These are phyloP conservation scores for Ophiostoma himal-ulmi DNA, from an alignment of 2,329 filamentous ascomycete genomes.

Conservation along the genomic window DNA sequence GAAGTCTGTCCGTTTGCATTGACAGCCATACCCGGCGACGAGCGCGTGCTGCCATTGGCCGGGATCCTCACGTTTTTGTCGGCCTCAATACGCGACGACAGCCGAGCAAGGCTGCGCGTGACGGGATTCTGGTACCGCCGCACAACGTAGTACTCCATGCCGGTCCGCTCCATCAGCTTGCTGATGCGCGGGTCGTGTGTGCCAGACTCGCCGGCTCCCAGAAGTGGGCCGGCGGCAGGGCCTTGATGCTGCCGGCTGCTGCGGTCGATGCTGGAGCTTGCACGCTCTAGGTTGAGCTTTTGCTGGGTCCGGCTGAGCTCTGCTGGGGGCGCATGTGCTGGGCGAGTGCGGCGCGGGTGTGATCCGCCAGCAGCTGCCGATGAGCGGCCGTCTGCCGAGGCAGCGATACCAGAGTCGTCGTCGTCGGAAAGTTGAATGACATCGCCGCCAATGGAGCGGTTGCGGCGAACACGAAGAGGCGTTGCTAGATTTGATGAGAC, in stretches of 20 bases:
- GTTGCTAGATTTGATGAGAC: not conserved
- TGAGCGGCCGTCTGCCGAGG: not conserved
- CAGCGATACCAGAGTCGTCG: conserved; percentile 4
- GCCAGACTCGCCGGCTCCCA: conserved; percentile 52
- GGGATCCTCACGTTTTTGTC: conserved; percentile 37
- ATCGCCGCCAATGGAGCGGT: conserved; percentile 11
- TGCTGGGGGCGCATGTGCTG: conserved; percentile 34
- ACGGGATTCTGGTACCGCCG: conserved; percentile 66
- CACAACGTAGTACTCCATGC: conserved; percentile 69
- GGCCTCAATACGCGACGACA: conserved; percentile 48
- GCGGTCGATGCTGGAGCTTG: conserved; percentile 65
- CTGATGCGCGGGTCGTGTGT: conserved; percentile 57
- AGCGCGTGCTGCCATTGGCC: conserved; percentile 30
- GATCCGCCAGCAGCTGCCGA: not conserved
- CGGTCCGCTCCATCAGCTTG: conserved; percentile 62
- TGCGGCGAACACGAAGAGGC: conserved; percentile 13
- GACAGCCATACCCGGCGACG: conserved; percentile 23
- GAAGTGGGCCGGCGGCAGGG: conserved; percentile 38
- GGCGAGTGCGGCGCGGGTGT: conserved; percentile 22
- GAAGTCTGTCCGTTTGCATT: conserved; percentile 10
- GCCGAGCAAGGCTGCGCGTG: conserved; percentile 53
- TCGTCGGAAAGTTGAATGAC: conserved; percentile 16
- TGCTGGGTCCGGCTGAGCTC: conserved; percentile 65
- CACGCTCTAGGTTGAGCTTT: conserved; percentile 68
- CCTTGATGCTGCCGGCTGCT: conserved; percentile 40